Evolutionary conservation across 352 stramenopile species (phyloP).

Genomic region (Phytophthora colocasiae): DNA sequence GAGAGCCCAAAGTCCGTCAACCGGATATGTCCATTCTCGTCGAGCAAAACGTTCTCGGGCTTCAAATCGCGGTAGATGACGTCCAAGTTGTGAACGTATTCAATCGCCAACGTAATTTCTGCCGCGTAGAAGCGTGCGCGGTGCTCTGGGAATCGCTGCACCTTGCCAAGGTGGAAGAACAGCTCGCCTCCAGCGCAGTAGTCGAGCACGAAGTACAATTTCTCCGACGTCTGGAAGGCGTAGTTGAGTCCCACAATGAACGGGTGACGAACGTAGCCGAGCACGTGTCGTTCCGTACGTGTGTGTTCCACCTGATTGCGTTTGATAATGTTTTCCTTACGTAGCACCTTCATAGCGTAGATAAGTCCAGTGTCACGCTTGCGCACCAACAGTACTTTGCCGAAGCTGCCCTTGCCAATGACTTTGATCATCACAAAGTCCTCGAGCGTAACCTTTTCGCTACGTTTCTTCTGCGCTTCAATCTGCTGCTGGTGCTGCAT

Average conservation of each 20-base stretch:
- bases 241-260: conserved; percentile 97
- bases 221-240: conserved; percentile 97
- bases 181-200: conserved; percentile 97
- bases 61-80: conserved; percentile 98
- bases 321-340: conserved; percentile 99
- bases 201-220: conserved; percentile 99
- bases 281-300: conserved; percentile 97
- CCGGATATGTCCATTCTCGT: conserved; percentile 96
- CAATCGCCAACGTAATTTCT: conserved; percentile 97
- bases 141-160: conserved; percentile 95
- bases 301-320: conserved; percentile 99
- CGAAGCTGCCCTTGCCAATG: conserved; percentile 96
- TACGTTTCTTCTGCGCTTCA: conserved; percentile 44
- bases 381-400: conserved; percentile 97
- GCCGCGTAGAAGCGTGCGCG: conserved; percentile 97
- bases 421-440: conserved; percentile 98
- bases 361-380: conserved; percentile 94
- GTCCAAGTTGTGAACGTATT: conserved; percentile 94
- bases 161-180: conserved; percentile 93
- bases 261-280: conserved; percentile 97
- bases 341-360: conserved; percentile 99
- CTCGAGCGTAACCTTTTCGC: conserved; percentile 89
- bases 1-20: conserved; percentile 98
- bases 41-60: conserved; percentile 98
- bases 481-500: conserved; percentile 53